A percentile compares a stretch with the other conserved stretches of the same genome.
phyloP scores from a whole-genome alignment of 192 early-diverging fungal species.

The Coemansia sp. region DNA sequence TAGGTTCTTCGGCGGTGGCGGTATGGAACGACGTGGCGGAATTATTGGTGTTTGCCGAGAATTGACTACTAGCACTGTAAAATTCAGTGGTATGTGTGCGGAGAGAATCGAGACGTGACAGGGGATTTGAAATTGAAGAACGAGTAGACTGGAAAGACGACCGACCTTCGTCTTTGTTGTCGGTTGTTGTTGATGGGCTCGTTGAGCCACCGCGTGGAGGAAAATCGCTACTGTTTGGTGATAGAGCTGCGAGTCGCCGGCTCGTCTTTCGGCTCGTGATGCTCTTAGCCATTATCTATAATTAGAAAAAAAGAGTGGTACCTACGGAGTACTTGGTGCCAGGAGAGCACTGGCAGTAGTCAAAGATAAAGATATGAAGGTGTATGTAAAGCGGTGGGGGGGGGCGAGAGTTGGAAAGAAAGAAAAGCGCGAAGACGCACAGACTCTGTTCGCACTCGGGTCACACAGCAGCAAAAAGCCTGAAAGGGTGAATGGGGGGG shows the following conservation, averaged over 20 bases:
- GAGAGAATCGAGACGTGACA: slow-evolving; percentile 25
- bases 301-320: background rate
- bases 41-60: slow-evolving; percentile 7
- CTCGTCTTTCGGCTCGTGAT: background rate
- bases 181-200: slow-evolving; percentile 1
- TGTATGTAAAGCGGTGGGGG: background rate
- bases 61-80: slow-evolving; percentile 37
- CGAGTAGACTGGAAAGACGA: slow-evolving; percentile 21
- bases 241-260: slow-evolving; percentile 7
- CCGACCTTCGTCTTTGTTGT: slow-evolving; percentile 4
- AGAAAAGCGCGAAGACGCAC: background rate
- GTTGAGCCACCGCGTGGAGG: background rate
- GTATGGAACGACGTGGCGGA: slow-evolving; percentile 32
- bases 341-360: background rate
- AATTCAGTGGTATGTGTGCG: slow-evolving; percentile 31
- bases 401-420: background rate
- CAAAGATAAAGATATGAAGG: background rate
- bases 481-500: background rate
- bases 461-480: background rate
- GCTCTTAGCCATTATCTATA: background rate
- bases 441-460: background rate
- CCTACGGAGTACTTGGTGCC: background rate
- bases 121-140: slow-evolving; percentile 16
- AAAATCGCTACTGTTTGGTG: background rate
- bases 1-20: slow-evolving; percentile 13